These are phyloP conservation scores for Boeremia lycopersici DNA, from an alignment of 2,329 filamentous ascomycete species.

Conservation along the genomic window DNA sequence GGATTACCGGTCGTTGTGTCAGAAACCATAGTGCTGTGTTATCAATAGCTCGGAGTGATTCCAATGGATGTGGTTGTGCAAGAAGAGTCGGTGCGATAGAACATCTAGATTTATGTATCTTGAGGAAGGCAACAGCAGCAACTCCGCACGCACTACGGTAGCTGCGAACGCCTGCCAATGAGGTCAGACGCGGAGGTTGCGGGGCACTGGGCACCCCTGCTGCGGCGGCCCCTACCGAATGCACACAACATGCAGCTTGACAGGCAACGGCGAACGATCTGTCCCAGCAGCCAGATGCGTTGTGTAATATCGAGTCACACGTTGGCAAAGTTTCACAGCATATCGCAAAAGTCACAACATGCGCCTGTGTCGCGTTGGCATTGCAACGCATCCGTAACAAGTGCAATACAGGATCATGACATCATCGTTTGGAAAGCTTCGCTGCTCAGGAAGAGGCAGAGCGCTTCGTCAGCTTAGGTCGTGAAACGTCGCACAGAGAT, in stretches of 20 bases:
- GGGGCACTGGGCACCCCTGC: constrained; percentile 12
- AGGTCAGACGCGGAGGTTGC: constrained; percentile 30
- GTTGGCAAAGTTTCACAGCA: not conserved
- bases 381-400: not conserved
- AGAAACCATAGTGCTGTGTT: constrained; percentile 30
- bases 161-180: constrained; percentile 11
- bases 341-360: not conserved
- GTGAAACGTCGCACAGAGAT: constrained; percentile 13
- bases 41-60: constrained; percentile 5
- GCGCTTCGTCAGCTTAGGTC: not conserved
- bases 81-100: not conserved
- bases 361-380: not conserved
- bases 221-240: constrained; percentile 1
- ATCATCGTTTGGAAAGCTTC: constrained; percentile 2
- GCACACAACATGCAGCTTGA: constrained; percentile 4
- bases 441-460: not conserved
- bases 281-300: not conserved
- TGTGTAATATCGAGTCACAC: constrained; percentile 8
- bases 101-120: not conserved
- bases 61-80: not conserved
- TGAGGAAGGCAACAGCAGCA: constrained; percentile 7
- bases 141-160: not conserved
- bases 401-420: constrained; percentile 8
- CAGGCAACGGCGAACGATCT: constrained; percentile 12
- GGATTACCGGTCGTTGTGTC: constrained; percentile 47